Evolutionary conservation across 306 rosid genomes (phyloP).

Genomic region (Prunus campanulata): DNA sequence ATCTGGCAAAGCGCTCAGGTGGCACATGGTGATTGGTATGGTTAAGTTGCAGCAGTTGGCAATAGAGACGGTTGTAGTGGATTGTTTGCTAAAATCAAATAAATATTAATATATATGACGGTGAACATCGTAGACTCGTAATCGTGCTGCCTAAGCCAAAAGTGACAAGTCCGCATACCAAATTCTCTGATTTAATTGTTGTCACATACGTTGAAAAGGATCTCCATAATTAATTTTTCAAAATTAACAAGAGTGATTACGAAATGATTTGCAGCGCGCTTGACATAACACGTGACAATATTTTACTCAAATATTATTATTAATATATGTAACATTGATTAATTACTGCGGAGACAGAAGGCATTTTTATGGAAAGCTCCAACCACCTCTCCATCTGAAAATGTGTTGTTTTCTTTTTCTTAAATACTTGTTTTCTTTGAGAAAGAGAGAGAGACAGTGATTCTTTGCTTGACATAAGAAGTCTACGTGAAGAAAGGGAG

Average conservation of each 20-base stretch:
- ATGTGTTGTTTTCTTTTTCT: neutral
- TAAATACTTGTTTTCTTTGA: neutral
- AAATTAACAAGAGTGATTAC: neutral
- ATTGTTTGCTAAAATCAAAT: neutral
- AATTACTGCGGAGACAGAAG: neutral
- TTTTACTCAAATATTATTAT: too few relatives aligned
- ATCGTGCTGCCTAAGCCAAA: slow-evolving; percentile 10
- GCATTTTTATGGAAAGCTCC: slow-evolving; percentile 6
- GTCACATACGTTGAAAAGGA: neutral
- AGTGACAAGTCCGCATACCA: slow-evolving; percentile 6
- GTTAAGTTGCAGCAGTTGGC: neutral
- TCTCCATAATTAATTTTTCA: neutral
- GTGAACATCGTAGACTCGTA: neutral
- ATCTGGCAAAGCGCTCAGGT: neutral
- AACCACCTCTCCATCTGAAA: slow-evolving; percentile 1
- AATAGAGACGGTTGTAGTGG: neutral
- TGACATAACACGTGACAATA: too few relatives aligned
- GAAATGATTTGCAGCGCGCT: too few relatives aligned
- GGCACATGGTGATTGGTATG: neutral
- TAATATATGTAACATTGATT: neutral
- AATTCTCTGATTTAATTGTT: neutral
- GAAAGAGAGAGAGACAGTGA: slow-evolving; percentile 11
- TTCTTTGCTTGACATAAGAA: slow-evolving; percentile 42
- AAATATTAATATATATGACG: neutral
- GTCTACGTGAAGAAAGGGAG: slow-evolving; percentile 43